Base-by-base conservation (phyloP, 139 green algal species). In the Marvania coccoides region DNA sequence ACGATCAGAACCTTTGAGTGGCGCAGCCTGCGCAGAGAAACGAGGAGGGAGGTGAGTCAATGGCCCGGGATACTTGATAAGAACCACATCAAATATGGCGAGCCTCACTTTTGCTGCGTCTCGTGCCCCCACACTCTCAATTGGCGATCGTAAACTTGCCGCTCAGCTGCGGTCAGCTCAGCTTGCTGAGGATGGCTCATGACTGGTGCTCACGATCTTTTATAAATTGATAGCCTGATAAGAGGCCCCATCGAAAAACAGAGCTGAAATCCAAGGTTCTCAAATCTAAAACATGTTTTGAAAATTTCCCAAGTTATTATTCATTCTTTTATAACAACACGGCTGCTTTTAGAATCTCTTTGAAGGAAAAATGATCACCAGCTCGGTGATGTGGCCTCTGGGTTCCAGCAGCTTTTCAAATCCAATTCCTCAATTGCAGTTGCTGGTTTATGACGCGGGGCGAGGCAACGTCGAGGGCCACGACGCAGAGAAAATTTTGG, bases 121-220 rank as follows among this genome's bases (percentile, higher is more conserved):
- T 96, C 88, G 0, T 92, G 74, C 7, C 90, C 90, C 90, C 90
- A 96, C 3, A 96, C 84, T 2, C 90, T 67, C 23, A 96, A 78
- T 78, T 96, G 90, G 10, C 90, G 65, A 55, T 96, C 90, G 45
- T 96, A 96, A 6, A 96, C 81, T 3, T 75, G 78, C 4, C 81
- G 80, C 67, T 96, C 78, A 1, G 79, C 75, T 34, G 86, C 76
- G 2, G 81, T 86, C 1, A 96, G 75, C 46, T 70, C 39, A 30
- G 51, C 33, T 56, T 15, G 24, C 59, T n/a, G n/a, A n/a, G n/a
- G n/a, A n/a, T n/a, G n/a, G n/a, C n/a, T n/a, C 69, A 70, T 76
- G 31, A 14, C 33, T 39, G 54, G 47, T 31, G 47, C 12, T 58
- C 8, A 6, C 15, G 24, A 26, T 28, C 26, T n/a, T n/a, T n/a